Conservation (phyloP, 1,284 basidiomycete genomes). For the Fistulinella cinereoalba region DNA sequence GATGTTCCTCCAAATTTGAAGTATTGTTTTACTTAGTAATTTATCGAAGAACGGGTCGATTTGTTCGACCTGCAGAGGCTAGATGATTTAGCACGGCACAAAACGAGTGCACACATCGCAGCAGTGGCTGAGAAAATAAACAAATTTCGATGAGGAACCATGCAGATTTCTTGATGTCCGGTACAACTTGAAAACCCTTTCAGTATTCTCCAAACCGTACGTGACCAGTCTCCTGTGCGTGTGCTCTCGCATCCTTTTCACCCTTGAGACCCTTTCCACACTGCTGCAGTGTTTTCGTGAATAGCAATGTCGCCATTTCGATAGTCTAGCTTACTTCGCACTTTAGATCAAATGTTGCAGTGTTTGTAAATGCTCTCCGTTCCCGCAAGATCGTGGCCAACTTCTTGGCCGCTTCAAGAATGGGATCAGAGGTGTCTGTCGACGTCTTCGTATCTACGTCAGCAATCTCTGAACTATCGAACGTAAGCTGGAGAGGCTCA, state of each 20-base stretch:
- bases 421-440: constrained; percentile 44
- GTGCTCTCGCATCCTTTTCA: constrained; percentile 86
- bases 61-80: no score
- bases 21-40: no score
- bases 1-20: no score
- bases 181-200: no score
- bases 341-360: constrained; percentile 83
- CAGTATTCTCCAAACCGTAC: constrained; percentile 86
- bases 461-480: constrained; percentile 5
- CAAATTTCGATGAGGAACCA: no score
- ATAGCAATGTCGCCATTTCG: constrained; percentile 5
- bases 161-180: constrained; percentile 12
- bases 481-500: constrained; percentile 27
- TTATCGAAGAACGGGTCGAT: no score
- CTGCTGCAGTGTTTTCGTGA: constrained; percentile 48
- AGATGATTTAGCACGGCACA: no score
- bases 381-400: constrained; percentile 70
- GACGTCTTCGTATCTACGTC: constrained; percentile 23
- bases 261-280: constrained; percentile 82
- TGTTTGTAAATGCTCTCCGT: constrained; percentile 87
- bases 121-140: no score
- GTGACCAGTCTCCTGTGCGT: constrained; percentile 87
- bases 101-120: no score
- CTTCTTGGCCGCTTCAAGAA: constrained; percentile 66
- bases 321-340: constrained; percentile 59